These are phyloP conservation scores for Carex littledalei DNA, from an alignment of 176 grass and related monocot genomes.

Conservation along the genomic window DNA sequence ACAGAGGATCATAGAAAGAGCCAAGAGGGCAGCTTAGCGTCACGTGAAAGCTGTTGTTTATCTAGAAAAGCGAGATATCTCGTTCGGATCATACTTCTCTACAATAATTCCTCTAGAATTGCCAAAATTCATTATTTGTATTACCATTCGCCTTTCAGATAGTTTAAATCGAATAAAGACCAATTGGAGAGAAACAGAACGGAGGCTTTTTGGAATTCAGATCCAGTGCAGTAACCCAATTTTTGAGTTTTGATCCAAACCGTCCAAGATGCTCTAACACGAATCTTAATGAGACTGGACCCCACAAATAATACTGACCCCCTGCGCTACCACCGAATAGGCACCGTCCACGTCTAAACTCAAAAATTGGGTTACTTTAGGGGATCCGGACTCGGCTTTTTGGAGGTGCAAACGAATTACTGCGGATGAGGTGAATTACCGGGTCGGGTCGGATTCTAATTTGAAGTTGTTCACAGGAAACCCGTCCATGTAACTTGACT, in stretches of 20 bases:
- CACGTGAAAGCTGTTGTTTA: slow-evolving; percentile 6
- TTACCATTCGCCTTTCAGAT: neutral
- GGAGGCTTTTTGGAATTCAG: neutral
- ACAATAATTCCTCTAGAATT: neutral
- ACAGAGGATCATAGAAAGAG: neutral
- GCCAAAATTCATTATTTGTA: neutral
- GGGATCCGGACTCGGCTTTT: too few species aligned
- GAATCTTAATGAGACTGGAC: too few species aligned
- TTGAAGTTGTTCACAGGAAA: too few species aligned
- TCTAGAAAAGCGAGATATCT: neutral
- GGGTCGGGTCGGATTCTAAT: neutral
- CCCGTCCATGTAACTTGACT: neutral
- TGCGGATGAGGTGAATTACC: neutral
- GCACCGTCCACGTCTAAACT: too few species aligned
- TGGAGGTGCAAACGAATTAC: neutral
- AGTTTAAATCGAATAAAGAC: neutral
- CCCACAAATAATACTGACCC: too few species aligned
- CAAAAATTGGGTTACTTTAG: too few species aligned
- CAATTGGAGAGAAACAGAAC: neutral
- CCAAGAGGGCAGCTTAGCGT: neutral
- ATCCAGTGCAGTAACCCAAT: too few species aligned
- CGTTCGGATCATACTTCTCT: neutral
- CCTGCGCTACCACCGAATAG: too few species aligned
- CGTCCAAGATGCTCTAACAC: too few species aligned
- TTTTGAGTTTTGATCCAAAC: too few species aligned